A percentile compares a stretch with the other conserved stretches of the same genome.
phyloP scores from a whole-genome alignment of 805 yeast genomes.

The Starmerella gropengiesseri region DNA sequence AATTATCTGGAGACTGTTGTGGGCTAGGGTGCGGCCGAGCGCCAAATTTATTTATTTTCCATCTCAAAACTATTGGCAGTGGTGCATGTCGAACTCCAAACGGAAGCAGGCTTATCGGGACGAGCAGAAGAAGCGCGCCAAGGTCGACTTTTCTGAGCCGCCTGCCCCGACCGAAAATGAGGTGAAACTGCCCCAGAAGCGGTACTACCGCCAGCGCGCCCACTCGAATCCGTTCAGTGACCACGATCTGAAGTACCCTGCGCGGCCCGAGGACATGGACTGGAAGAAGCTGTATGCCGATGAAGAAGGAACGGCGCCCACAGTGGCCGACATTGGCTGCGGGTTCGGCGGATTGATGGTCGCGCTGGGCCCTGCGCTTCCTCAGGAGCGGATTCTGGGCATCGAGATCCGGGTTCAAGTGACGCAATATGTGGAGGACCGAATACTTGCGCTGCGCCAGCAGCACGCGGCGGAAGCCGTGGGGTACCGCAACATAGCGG shows the following conservation, averaged over 20 bases:
- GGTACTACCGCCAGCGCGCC: slow-evolving; percentile 91
- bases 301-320: slow-evolving; percentile 41
- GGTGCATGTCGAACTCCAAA: slow-evolving; percentile 23
- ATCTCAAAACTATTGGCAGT: too few relatives aligned
- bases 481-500: slow-evolving; percentile 76
- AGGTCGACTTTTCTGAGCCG: slow-evolving; percentile 34
- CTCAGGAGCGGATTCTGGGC: slow-evolving; percentile 68
- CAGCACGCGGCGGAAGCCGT: slow-evolving; percentile 32
- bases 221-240: slow-evolving; percentile 97
- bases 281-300: slow-evolving; percentile 73
- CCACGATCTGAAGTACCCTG: slow-evolving; percentile 82
- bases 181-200: slow-evolving; percentile 55
- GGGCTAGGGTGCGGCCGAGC: neutral
- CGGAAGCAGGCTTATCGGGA: slow-evolving; percentile 30
- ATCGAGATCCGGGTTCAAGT: slow-evolving; percentile 98
- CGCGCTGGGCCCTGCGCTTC: slow-evolving; percentile 66
- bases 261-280: slow-evolving; percentile 70
- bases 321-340: slow-evolving; percentile 91
- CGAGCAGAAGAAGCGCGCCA: slow-evolving; percentile 38
- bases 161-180: slow-evolving; percentile 11
- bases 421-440: slow-evolving; percentile 90
- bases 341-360: slow-evolving; percentile 90
- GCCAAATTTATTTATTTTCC: neutral
- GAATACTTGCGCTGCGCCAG: slow-evolving; percentile 78
- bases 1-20: too few relatives aligned